Conservation (phyloP, 257 asterid genomes). For the Solanum chaucha region DNA sequence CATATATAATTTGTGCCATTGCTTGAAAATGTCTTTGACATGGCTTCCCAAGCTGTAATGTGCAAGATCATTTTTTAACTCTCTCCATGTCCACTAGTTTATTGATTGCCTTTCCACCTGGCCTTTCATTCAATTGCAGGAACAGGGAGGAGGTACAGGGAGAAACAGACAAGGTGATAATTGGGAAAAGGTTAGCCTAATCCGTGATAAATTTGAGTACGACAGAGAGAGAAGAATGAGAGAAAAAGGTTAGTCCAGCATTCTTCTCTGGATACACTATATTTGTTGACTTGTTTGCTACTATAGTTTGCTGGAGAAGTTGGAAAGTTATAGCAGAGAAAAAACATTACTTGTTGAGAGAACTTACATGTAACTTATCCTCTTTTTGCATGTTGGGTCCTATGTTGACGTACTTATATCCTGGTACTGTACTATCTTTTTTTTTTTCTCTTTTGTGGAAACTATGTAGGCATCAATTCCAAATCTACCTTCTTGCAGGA, state of each 20-base stretch:
- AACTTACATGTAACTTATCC: neutral
- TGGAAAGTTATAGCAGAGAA: neutral
- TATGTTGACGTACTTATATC: neutral
- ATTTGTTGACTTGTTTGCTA: neutral
- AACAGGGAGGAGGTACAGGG: constrained; percentile 23
- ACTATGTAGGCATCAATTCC: neutral
- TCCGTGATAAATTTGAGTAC: constrained; percentile 89
- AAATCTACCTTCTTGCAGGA: neutral
- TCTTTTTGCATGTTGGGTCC: neutral
- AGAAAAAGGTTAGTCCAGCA: constrained; percentile 52
- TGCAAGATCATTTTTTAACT: neutral
- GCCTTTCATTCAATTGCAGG: constrained; percentile 31
- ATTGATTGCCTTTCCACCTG: neutral
- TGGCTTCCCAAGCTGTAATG: neutral
- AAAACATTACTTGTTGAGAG: neutral
- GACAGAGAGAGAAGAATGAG: constrained; percentile 89
- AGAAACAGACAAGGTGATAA: constrained; percentile 36
- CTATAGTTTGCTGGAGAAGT: neutral
- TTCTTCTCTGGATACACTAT: neutral
- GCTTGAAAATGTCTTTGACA: neutral
- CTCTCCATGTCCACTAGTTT: neutral
- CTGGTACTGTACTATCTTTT: neutral
- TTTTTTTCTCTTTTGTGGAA: neutral
- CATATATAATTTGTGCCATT: neutral
- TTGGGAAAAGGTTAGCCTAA: constrained; percentile 60